Conservation (phyloP, 1,284 basidiomycete genomes). For the Irpex sp. region DNA sequence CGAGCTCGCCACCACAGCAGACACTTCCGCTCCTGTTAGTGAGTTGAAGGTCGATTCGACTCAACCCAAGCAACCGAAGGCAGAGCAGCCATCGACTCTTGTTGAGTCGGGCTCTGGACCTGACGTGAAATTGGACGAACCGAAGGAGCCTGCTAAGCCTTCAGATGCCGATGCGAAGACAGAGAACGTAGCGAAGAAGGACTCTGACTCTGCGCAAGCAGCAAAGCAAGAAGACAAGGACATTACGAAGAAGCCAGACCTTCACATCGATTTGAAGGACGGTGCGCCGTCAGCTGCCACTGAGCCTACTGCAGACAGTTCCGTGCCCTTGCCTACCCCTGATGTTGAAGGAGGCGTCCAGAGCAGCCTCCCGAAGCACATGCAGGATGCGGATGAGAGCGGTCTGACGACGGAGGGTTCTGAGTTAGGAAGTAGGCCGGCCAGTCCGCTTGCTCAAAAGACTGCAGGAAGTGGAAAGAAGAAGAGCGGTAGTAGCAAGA, state of each 20-base stretch:
- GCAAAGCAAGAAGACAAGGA: not conserved
- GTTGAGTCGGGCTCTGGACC: no score
- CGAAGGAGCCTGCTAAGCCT: not conserved
- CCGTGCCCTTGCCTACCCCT: not conserved
- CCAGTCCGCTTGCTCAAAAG: not conserved
- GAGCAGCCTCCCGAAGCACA: conserved; percentile 7
- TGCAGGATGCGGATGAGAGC: conserved; percentile 1
- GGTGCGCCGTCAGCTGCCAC: not conserved
- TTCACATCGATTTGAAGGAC: not conserved
- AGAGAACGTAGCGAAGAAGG: not conserved
- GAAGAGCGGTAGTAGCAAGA: not conserved
- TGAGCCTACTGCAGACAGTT: not conserved
- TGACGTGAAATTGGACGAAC: not conserved
- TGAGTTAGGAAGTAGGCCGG: conserved; percentile 3
- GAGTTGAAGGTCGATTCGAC: not conserved
- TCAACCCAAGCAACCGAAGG: not conserved
- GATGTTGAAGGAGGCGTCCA: not conserved
- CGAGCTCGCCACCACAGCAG: not conserved
- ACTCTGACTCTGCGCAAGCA: not conserved
- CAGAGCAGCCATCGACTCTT: not conserved
- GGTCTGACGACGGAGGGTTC: not conserved
- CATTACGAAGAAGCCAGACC: not conserved
- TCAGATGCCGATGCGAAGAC: not conserved
- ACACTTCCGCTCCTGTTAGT: not conserved
- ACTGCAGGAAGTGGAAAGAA: not conserved